phyloP scores from a whole-genome alignment of 1,284 basidiomycete genomes.

The Agroathelia rolfsii region DNA sequence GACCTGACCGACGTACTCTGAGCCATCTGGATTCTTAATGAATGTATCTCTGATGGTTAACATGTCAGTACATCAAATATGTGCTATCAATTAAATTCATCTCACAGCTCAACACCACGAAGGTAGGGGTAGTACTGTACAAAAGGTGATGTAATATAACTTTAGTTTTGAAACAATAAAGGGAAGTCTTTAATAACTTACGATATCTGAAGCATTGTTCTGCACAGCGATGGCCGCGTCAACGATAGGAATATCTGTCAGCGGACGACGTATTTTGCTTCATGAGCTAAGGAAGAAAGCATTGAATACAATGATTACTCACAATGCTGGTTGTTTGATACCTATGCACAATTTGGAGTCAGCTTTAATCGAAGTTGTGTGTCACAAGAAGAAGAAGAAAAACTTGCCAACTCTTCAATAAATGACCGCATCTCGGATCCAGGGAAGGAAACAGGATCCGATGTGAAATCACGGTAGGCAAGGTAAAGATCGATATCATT shows the following conservation, averaged over 20 bases:
- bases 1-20: slow-evolving; percentile 59
- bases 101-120: slow-evolving; percentile 30
- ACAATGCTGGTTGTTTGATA: slow-evolving; percentile 34
- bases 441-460: slow-evolving; percentile 20
- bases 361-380: too few species aligned
- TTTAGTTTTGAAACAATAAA: too few species aligned
- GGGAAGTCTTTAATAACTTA: slow-evolving; percentile 15
- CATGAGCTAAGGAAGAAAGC: neutral
- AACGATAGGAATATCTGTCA: slow-evolving; percentile 34
- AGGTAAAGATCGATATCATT: slow-evolving; percentile 20
- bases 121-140: slow-evolving; percentile 36
- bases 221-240: slow-evolving; percentile 26
- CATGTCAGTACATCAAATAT: slow-evolving; percentile 3
- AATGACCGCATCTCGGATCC: slow-evolving; percentile 23
- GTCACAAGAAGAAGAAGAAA: too few species aligned
- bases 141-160: slow-evolving; percentile 4
- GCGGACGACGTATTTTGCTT: slow-evolving; percentile 3
- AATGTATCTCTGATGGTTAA: slow-evolving; percentile 53
- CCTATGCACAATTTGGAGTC: too few species aligned
- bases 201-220: slow-evolving; percentile 30
- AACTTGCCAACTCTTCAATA: slow-evolving; percentile 21
- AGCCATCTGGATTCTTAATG: slow-evolving; percentile 58
- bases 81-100: neutral
- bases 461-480: slow-evolving; percentile 20
- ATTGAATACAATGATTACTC: slow-evolving; percentile 5